phyloP scores from a whole-genome alignment of 2,329 filamentous ascomycete genomes.

The Penicillium sp. region DNA sequence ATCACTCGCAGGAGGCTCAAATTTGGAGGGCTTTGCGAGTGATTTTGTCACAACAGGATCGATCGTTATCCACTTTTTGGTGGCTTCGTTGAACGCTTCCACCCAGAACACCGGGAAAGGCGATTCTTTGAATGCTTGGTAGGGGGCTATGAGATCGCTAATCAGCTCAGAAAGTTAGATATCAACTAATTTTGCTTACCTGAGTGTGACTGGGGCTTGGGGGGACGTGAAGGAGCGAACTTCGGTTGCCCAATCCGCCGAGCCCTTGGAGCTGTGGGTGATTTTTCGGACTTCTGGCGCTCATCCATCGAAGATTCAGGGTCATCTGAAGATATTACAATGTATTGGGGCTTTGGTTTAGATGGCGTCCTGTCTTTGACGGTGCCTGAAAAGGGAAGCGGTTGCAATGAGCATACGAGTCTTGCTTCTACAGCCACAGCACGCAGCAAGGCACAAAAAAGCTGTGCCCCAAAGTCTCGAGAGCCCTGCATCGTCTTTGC shows the following conservation, averaged over 20 bases:
- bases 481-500: slow-evolving; percentile 75
- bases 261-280: slow-evolving; percentile 20
- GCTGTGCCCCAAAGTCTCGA: slow-evolving; percentile 82
- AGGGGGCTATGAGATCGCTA: slow-evolving; percentile 34
- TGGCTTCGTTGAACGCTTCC: slow-evolving; percentile 80
- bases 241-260: slow-evolving; percentile 40
- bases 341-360: slow-evolving; percentile 42
- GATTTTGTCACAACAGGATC: slow-evolving; percentile 82
- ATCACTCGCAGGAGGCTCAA: slow-evolving; percentile 84
- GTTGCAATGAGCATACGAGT: slow-evolving; percentile 87
- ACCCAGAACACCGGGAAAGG: slow-evolving; percentile 89
- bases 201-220: slow-evolving; percentile 13
- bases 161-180: slow-evolving; percentile 1
- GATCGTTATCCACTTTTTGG: slow-evolving; percentile 88
- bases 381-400: slow-evolving; percentile 66
- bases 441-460: slow-evolving; percentile 86
- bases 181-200: slow-evolving; percentile 19
- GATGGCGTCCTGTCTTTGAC: slow-evolving; percentile 47
- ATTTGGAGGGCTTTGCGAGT: slow-evolving; percentile 70
- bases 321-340: slow-evolving; percentile 40
- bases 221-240: slow-evolving; percentile 29
- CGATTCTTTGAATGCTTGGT: slow-evolving; percentile 64
- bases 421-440: slow-evolving; percentile 79
- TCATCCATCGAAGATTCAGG: slow-evolving; percentile 34
- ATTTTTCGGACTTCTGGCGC: slow-evolving; percentile 10